Evolutionary conservation across 768 basidiomycete genomes (phyloP).

Genomic region (Rhodotorula babjevae): DNA sequence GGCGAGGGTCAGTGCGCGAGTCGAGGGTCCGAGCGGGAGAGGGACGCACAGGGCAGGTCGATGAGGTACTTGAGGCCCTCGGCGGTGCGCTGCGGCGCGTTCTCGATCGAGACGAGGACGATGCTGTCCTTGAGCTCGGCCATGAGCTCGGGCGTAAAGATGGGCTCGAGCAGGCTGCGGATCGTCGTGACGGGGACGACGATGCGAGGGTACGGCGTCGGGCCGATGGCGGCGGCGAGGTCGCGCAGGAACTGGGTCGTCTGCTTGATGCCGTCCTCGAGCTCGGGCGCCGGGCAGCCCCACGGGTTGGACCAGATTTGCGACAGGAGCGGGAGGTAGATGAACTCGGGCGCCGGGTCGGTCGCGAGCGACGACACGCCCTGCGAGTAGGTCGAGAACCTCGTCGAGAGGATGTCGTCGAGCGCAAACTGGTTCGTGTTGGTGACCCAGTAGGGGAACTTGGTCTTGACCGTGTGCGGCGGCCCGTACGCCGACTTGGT

Average conservation of each 20-base stretch:
- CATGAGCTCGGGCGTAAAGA: constrained; percentile 28
- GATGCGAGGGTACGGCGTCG: constrained; percentile 35
- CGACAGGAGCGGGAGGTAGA: constrained; percentile 37
- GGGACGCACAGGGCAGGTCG: constrained; percentile 33
- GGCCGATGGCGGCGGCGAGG: constrained; percentile 20
- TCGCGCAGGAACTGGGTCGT: constrained; percentile 32
- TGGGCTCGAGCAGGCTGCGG: constrained; percentile 22
- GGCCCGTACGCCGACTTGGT: constrained; percentile 22
- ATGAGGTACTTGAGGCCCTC: constrained; percentile 35
- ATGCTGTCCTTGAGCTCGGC: constrained; percentile 27
- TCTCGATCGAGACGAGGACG: constrained; percentile 35
- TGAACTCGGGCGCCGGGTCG: constrained; percentile 34
- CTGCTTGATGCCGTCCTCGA: constrained; percentile 18
- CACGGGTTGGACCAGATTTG: constrained; percentile 37
- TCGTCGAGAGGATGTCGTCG: constrained; percentile 38
- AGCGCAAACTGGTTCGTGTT: constrained; percentile 35
- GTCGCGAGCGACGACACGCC: constrained; percentile 21
- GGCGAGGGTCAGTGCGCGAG: neutral
- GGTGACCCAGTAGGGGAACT: constrained; percentile 34
- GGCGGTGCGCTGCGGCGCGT: constrained; percentile 21
- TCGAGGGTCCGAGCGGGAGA: too few relatives aligned
- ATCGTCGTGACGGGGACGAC: constrained; percentile 25
- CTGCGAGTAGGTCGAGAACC: constrained; percentile 23
- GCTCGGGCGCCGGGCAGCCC: constrained; percentile 25
- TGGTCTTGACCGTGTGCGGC: neutral